These are phyloP conservation scores for Fomitiporia mediterranea DNA, from an alignment of 1,284 basidiomycete species.

Conservation along the genomic window DNA sequence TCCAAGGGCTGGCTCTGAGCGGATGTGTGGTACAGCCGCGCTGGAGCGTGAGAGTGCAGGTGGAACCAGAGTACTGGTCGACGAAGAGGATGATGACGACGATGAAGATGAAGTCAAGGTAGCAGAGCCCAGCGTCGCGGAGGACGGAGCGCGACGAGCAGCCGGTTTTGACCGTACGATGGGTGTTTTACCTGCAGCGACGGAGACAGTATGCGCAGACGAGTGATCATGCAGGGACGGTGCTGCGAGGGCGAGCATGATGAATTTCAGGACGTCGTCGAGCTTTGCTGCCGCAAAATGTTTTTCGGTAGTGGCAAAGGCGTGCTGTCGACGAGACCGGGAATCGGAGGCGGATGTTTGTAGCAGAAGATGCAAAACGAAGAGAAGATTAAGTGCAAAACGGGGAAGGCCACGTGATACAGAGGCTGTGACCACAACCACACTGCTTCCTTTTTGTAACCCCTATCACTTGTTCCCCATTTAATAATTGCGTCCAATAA, in stretches of 20 bases:
- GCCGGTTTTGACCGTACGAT: conserved; percentile 10
- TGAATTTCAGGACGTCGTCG: conserved; percentile 1
- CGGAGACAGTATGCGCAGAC: conserved; percentile 26
- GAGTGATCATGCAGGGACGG: conserved; percentile 29
- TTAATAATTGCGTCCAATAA: background rate
- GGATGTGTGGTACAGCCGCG: conserved; percentile 19
- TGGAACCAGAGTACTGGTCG: conserved; percentile 24
- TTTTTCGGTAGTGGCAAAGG: background rate
- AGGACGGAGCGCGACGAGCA: conserved; percentile 13
- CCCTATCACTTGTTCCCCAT: background rate
- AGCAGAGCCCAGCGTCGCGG: conserved; percentile 22
- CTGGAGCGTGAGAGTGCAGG: conserved; percentile 21
- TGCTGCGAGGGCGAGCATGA: conserved; percentile 31
- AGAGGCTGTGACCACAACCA: background rate
- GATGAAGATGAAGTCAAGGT: conserved; percentile 24
- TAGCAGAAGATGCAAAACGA: conserved; percentile 2
- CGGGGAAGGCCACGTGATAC: background rate
- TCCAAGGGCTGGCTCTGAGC: background rate
- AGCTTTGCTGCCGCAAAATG: background rate
- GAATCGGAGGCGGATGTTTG: background rate
- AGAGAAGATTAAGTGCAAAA: background rate
- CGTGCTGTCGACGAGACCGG: background rate
- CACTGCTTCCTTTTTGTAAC: background rate
- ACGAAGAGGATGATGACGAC: conserved; percentile 19
- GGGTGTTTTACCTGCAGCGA: conserved; percentile 10